A percentile compares a stretch with the other conserved stretches of the same genome.
phyloP scores from a whole-genome alignment of 805 yeast species.

The Ogataea siamensis region DNA sequence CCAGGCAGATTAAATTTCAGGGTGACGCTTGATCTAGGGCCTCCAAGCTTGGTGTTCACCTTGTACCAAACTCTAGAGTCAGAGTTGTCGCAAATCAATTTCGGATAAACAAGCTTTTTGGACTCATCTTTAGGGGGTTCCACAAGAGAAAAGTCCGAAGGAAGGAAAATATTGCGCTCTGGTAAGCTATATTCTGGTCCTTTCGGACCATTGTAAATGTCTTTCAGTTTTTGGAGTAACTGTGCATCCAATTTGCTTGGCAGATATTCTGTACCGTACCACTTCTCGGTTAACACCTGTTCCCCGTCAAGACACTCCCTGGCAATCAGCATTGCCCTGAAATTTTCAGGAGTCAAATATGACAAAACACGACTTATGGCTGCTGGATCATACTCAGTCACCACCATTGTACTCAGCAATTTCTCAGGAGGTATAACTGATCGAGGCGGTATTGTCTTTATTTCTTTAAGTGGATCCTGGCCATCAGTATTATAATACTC shows the following conservation, averaged over 20 bases:
- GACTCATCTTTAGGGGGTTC: constrained; percentile 38
- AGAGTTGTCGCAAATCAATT: constrained; percentile 50
- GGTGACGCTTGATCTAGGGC: constrained; percentile 78
- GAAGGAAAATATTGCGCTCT: constrained; percentile 72
- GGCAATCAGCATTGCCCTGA: constrained; percentile 54
- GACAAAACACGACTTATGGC: constrained; percentile 49
- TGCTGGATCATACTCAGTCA: constrained; percentile 57
- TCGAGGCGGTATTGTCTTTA: constrained; percentile 6
- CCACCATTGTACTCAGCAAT: constrained; percentile 53
- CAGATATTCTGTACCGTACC: constrained; percentile 88
- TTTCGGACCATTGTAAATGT: constrained; percentile 30
- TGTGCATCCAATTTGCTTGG: constrained; percentile 42
- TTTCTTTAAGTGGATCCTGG: constrained; percentile 13
- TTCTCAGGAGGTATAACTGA: constrained; percentile 58
- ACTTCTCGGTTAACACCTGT: constrained; percentile 55
- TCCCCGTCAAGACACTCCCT: constrained; percentile 48
- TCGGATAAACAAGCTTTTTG: constrained; percentile 49
- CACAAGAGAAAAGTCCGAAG: constrained; percentile 67
- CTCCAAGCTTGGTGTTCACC: constrained; percentile 83
- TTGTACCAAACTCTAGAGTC: constrained; percentile 77
- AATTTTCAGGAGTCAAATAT: constrained; percentile 55
- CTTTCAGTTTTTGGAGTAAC: constrained; percentile 36
- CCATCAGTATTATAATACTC: constrained; percentile 24
- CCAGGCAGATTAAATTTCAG: constrained; percentile 65
- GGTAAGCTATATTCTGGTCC: constrained; percentile 54